Evolutionary conservation across 2,329 filamentous ascomycete species (phyloP), one percentile per base, ranked within the genome.

Genomic region (Truncatella angustata): DNA sequence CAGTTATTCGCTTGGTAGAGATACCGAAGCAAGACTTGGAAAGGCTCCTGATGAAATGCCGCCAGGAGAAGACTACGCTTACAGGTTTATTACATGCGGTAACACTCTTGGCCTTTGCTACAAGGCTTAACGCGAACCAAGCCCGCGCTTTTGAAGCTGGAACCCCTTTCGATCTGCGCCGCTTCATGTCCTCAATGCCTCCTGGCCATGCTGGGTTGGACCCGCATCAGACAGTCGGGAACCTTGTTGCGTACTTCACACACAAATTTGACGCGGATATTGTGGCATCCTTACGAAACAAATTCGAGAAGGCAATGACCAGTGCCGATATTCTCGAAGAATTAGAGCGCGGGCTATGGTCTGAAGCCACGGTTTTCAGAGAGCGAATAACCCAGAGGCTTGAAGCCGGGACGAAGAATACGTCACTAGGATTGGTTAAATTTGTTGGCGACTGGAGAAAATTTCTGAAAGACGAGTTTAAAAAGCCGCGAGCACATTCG

Each of bases 1-100:
- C 63, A 3, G 53, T 55, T 10, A 50, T 61, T 3, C 50, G 56
- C 5, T 45, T 55, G 2, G 50, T 67, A n/a, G 55, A 26, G 4
- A 36, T 67, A 5, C 53, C 57, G 2, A 43, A 54, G 16, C 44
- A 34, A 14, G 51, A 49, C 7, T 16, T 63, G 46, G 40, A 59
- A 26, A 54, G 34, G 6, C 43, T 66, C 6, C 34, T 67, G 2
- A 34, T 32, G 12, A 53, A 54, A 6, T 68, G 66, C 35, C 56
- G 65, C n/a, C 34, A 50, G 16, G 54, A 66, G 36, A 50, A 57
- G 11, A 67, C 66, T 2, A 68, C 65, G 1, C 39, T 68, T 4
- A 65, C 66, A 10, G 64, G 58, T 5, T 55, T 68, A 11, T 44
- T 68, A 14, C 58, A 67, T 18, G 61, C 56, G 10, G 42, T 68